Conservation (phyloP, 2,329 filamentous ascomycete species). For the Beauveria caledonica region DNA sequence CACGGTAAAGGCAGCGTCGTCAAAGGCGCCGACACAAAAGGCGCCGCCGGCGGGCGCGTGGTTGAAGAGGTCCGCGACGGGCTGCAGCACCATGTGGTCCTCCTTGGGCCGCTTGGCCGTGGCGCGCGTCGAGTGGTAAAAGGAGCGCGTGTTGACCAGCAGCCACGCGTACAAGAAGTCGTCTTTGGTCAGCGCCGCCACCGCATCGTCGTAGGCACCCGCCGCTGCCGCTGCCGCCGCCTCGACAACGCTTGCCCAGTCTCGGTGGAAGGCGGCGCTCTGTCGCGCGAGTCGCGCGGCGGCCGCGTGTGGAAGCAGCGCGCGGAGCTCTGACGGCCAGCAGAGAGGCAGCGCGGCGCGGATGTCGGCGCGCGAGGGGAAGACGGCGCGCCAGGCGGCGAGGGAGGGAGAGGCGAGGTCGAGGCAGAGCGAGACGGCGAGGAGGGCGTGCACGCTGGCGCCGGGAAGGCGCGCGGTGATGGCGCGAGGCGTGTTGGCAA, state of each 20-base stretch:
- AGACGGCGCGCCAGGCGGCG: constrained; percentile 55
- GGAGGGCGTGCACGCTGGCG: constrained; percentile 58
- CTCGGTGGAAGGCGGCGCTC: constrained; percentile 30
- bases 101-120: constrained; percentile 35
- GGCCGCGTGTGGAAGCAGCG: constrained; percentile 35
- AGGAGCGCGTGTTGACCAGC: constrained; percentile 54
- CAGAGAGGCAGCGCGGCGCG: constrained; percentile 34
- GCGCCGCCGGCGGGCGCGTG: constrained; percentile 33
- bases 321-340: constrained; percentile 37
- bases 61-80: constrained; percentile 67
- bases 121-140: constrained; percentile 45
- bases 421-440: constrained; percentile 60
- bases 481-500: constrained; percentile 47
- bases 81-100: constrained; percentile 62
- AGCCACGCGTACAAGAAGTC: constrained; percentile 50
- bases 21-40: constrained; percentile 50
- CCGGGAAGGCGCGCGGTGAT: constrained; percentile 45
- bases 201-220: no score
- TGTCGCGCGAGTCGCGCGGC: constrained; percentile 45
- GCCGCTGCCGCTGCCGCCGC: constrained; percentile 13
- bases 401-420: constrained; percentile 36
- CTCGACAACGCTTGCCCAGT: constrained; percentile 29
- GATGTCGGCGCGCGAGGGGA: constrained; percentile 57
- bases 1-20: constrained; percentile 44
- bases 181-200: constrained; percentile 21